Evolutionary conservation across 495 filamentous ascomycete genomes (phyloP).

Genomic region (Aspergillus incahuasiensis): DNA sequence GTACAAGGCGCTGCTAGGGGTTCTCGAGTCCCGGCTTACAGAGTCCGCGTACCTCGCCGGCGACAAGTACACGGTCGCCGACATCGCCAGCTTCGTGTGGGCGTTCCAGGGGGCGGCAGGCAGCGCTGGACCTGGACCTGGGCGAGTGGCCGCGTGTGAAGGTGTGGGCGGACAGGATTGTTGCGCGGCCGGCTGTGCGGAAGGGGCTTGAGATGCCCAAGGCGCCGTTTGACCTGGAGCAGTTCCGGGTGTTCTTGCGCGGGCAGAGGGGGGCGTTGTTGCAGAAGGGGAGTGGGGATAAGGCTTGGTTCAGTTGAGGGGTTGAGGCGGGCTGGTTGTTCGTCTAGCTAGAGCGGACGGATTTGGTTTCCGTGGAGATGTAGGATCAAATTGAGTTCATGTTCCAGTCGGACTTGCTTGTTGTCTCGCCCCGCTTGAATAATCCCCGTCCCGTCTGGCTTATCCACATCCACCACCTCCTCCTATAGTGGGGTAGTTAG

Average conservation of each 20-base stretch:
- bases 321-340: too few relatives aligned
- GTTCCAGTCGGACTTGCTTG: too few relatives aligned
- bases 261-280: slow-evolving; percentile 28
- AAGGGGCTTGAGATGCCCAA: slow-evolving; percentile 26
- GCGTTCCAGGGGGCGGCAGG: slow-evolving; percentile 17
- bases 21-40: slow-evolving; percentile 39
- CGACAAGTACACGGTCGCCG: slow-evolving; percentile 39
- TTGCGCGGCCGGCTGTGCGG: slow-evolving; percentile 26
- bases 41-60: slow-evolving; percentile 41
- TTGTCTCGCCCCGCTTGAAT: too few relatives aligned
- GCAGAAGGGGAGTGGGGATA: slow-evolving; percentile 26
- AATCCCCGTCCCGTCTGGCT: too few relatives aligned
- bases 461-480: too few relatives aligned
- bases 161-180: slow-evolving; percentile 30
- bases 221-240: slow-evolving; percentile 20
- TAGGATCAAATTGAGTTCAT: too few relatives aligned
- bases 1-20: slow-evolving; percentile 35
- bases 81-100: slow-evolving; percentile 39
- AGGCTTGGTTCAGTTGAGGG: too few relatives aligned
- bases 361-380: too few relatives aligned
- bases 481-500: too few relatives aligned
- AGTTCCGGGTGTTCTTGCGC: slow-evolving; percentile 26
- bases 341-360: too few relatives aligned
- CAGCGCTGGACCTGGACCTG: slow-evolving; percentile 27
- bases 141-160: slow-evolving; percentile 34